Evolutionary conservation across 495 filamentous ascomycete genomes (phyloP), one percentile per base, ranked within the genome.

Genomic region (Evansstolkia leycettana): DNA sequence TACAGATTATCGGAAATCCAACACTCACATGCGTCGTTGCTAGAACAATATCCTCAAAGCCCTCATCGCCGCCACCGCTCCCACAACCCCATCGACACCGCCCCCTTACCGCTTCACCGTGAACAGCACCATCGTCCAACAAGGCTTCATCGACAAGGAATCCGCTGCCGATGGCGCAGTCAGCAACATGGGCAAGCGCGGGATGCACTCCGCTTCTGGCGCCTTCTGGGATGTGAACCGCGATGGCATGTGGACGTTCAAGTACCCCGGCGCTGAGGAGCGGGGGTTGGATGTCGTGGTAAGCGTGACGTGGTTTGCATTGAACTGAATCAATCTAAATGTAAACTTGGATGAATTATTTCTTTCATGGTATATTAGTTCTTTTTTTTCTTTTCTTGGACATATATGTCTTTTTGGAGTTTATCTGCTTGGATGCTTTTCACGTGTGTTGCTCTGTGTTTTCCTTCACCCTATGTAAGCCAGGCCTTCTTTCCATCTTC

Each of bases 221-320:
- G 92, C 87, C 2, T 98, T 82, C 67, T 98, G 90, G 90, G 89
- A 96, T 54, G 85, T 90, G 49, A 88, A 92, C 67, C 84, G 77
- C 38, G 90, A 98, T 50, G 90, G 90, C 34, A 94, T 92, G 82
- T 98, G 85, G 85, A 94, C 78, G 52, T 92, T 78, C 67, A 96
- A 98, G 66, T 94, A 83, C 54, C 82, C 88, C 46, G 84, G 74
- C 36, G 80, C 75, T 14, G 83, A 86, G 60, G 73, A 63, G 52
- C 80, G 75, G 67, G 90, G 89, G 7, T 68, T 98, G 58, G 90
- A 95, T 56, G 78, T 94, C 34, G 85, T 98, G 37, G 70, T 98
- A 34, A 86, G 77, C 54, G 68, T 98, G 39, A 83, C 90, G 31
- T 98, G 90, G 90, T 82, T 95, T 38, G 57, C 61, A 11, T 43